Base-by-base conservation (phyloP, 306 rosid genomes). In the Lathyrus oleraceus region DNA sequence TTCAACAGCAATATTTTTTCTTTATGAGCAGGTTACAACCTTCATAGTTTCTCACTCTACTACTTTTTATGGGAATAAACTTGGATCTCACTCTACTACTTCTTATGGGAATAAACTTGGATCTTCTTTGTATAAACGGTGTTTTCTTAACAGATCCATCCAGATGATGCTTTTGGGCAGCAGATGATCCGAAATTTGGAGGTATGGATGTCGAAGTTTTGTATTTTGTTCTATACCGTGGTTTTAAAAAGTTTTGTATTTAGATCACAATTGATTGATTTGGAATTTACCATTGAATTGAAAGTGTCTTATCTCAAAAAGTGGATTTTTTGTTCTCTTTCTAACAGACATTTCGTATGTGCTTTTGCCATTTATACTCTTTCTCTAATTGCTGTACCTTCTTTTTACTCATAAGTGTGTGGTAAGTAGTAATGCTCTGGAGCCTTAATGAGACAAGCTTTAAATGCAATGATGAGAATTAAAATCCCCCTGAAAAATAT, bases 111-210 rank as follows among this genome's bases (percentile, higher is more conserved):
- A 71, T 67, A 61, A 47, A 61, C 23, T 66, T 72, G 61, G 21
- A 63, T 70, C 43, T 32, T 6, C 58, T 61, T 73, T 71, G 68
- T 44, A 28, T 30, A 67, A 25, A 58, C 75, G 52, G 62, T 66
- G n/a, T 17, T 67, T 76, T 81, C 71, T 74, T 69, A 52, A 81
- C 87, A 93, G 99, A 91, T 91, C 70, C 95, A 61, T 75, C 99
- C 97, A 0, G 90, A 94, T 73, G 99, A 94, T 83, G 92, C 97
- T 76, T 94, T 94, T 77, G 99, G 99, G 71, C 87, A 84, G 76
- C 99, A 94, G 75, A 94, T 94, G 99, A 91, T 91, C 48, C 75
- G 87, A 82, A 94, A 94, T 76, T 86, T 94, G 83, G 97, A 91
- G 96, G 99, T 91, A 77, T 43, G 58, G 66, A 57, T 75, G 12